Conservation (phyloP, 805 yeast species). For the Starmerella stellata region DNA sequence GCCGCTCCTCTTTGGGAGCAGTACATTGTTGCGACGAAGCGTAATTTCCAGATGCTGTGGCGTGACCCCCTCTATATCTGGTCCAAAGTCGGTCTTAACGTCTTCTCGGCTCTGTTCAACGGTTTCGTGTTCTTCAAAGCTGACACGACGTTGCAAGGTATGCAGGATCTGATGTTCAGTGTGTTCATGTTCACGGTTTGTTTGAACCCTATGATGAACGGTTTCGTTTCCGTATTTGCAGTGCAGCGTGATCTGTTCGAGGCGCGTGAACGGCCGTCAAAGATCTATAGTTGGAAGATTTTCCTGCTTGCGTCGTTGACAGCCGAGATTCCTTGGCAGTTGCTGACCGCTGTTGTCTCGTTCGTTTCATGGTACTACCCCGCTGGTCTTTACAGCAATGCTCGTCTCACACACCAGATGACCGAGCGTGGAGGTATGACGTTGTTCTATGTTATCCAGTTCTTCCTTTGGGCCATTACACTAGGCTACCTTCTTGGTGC, state of each 20-base stretch:
- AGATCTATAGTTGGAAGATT: slow-evolving; percentile 55
- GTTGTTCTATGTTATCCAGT: slow-evolving; percentile 32
- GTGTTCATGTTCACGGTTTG: slow-evolving; percentile 41
- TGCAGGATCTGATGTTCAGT: slow-evolving; percentile 43
- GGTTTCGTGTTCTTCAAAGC: slow-evolving; percentile 58
- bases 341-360: slow-evolving; percentile 32
- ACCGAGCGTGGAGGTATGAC: slow-evolving; percentile 35
- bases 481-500: slow-evolving; percentile 40
- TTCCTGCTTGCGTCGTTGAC: slow-evolving; percentile 36
- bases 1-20: slow-evolving; percentile 35
- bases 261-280: slow-evolving; percentile 51
- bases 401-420: slow-evolving; percentile 30
- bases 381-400: slow-evolving; percentile 27
- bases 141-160: slow-evolving; percentile 33
- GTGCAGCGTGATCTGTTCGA: slow-evolving; percentile 45
- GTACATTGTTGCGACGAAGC: slow-evolving; percentile 25
- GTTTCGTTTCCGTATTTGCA: slow-evolving; percentile 42
- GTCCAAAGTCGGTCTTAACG: slow-evolving; percentile 37
- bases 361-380: slow-evolving; percentile 39
- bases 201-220: slow-evolving; percentile 42
- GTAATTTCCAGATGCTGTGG: slow-evolving; percentile 34
- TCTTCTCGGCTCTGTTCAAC: slow-evolving; percentile 40
- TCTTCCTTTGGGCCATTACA: slow-evolving; percentile 34
- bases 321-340: slow-evolving; percentile 44
- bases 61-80: slow-evolving; percentile 45